These are phyloP conservation scores for Colletotrichum sp. DNA, from an alignment of 2,329 filamentous ascomycete species.

Conservation along the genomic window DNA sequence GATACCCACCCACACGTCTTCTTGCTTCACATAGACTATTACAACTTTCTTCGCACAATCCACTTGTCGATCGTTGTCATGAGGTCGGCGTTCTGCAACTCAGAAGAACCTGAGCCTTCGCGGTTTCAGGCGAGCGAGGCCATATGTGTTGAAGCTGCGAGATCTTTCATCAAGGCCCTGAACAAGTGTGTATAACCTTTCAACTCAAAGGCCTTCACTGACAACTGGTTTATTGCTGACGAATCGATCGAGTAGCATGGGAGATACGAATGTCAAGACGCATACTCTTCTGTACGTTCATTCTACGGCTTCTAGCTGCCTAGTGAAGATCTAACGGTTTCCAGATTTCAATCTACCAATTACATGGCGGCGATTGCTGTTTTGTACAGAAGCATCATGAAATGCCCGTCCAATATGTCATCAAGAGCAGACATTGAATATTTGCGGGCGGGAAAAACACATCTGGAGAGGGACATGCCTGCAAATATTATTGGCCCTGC, in stretches of 20 bases:
- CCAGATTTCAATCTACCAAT: neutral
- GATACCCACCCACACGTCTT: neutral
- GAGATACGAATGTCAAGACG: neutral
- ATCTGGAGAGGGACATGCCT: neutral
- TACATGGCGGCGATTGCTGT: neutral
- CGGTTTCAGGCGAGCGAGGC: neutral
- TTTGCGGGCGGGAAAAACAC: neutral
- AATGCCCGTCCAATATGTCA: neutral
- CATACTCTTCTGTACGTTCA: neutral
- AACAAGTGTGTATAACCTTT: neutral
- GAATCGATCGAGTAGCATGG: neutral
- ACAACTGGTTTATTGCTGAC: neutral
- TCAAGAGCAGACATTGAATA: neutral
- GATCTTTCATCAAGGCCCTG: neutral
- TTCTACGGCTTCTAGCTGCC: neutral
- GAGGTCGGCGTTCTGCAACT: neutral
- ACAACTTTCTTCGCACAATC: neutral
- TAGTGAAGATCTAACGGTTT: fast-evolving
- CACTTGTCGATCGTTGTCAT: neutral
- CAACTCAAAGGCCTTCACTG: fast-evolving
- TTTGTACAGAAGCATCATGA: neutral
- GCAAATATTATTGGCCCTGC: neutral
- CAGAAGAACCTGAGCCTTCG: neutral
- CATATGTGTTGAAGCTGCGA: neutral
- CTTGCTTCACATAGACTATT: neutral